These are phyloP conservation scores for Cyberlindnera subsufficiens DNA, from an alignment of 805 yeast species.

Conservation along the genomic window DNA sequence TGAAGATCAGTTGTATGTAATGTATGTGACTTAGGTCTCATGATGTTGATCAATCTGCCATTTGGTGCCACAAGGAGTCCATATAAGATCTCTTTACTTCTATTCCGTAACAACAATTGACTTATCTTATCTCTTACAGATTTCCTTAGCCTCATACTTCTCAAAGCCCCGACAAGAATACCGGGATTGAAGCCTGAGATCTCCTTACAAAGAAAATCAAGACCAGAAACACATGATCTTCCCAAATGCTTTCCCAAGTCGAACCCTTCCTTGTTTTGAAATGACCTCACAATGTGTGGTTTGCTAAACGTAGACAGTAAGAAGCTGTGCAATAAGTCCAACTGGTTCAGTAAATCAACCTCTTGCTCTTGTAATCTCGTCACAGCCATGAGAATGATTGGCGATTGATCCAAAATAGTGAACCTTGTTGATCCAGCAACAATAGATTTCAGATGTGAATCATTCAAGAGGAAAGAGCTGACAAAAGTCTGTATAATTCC, in stretches of 20 bases:
- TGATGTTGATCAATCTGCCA: conserved; percentile 58
- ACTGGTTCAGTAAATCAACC: conserved; percentile 50
- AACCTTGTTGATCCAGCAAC: conserved; percentile 46
- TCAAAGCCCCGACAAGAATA: conserved; percentile 58
- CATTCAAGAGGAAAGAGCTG: conserved; percentile 51
- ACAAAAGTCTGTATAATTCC: conserved; percentile 80
- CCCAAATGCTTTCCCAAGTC: conserved; percentile 76
- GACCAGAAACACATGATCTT: conserved; percentile 64
- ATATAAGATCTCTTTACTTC: conserved; percentile 58
- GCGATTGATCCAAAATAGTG: conserved; percentile 56
- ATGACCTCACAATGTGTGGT: conserved; percentile 65
- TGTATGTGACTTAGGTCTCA: conserved; percentile 74
- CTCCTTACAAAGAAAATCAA: conserved; percentile 56
- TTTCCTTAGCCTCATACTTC: conserved; percentile 53
- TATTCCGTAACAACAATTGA: conserved; percentile 41
- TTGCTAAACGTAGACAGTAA: conserved; percentile 79
- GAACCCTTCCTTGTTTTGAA: conserved; percentile 66
- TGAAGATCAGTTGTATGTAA: conserved; percentile 80
- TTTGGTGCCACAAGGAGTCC: conserved; percentile 64
- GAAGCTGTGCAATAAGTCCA: conserved; percentile 70
- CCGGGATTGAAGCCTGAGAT: conserved; percentile 52
- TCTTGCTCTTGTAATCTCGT: conserved; percentile 50
- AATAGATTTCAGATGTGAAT: conserved; percentile 39
- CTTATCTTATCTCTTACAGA: conserved; percentile 54
- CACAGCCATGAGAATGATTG: conserved; percentile 69